Evolutionary conservation across 1,139 yeast species (phyloP).

Genomic region (Yamadazyma mexicana): DNA sequence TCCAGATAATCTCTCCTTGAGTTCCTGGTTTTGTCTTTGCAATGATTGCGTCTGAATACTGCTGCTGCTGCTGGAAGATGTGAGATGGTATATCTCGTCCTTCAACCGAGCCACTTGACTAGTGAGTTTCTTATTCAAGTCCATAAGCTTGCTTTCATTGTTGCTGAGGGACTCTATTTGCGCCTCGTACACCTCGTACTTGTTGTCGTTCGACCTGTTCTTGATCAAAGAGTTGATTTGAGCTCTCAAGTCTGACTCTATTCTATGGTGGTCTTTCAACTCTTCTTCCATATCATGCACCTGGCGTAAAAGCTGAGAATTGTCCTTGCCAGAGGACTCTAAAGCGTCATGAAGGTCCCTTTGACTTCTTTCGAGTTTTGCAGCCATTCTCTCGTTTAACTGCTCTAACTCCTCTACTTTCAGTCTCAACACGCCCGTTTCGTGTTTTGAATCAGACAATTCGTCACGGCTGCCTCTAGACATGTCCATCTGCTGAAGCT

Average conservation of each 20-base stretch:
- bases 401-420: slow-evolving; percentile 11
- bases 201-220: slow-evolving; percentile 14
- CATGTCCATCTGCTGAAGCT: not conserved
- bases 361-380: slow-evolving; percentile 10
- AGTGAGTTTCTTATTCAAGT: slow-evolving; percentile 20
- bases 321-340: slow-evolving; percentile 6
- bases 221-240: slow-evolving; percentile 25
- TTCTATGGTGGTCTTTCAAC: slow-evolving; percentile 23
- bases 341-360: slow-evolving; percentile 11
- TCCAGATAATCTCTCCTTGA: slow-evolving; percentile 24
- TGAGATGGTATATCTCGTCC: slow-evolving; percentile 20
- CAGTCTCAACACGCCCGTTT: not conserved
- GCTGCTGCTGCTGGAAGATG: slow-evolving; percentile 15
- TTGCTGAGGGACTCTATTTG: slow-evolving; percentile 21
- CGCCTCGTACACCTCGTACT: slow-evolving; percentile 14
- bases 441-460: slow-evolving; percentile 1
- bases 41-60: slow-evolving; percentile 11
- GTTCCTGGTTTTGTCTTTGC: slow-evolving; percentile 20
- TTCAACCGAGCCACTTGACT: slow-evolving; percentile 20
- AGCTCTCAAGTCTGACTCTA: slow-evolving; percentile 21
- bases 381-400: slow-evolving; percentile 1
- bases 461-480: not conserved
- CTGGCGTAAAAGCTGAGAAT: slow-evolving; percentile 14
- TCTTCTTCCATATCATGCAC: slow-evolving; percentile 19
- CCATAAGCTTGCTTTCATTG: slow-evolving; percentile 18